These are phyloP conservation scores for Aspergillus piperis DNA, from an alignment of 2,329 filamentous ascomycete genomes.

Conservation along the genomic window DNA sequence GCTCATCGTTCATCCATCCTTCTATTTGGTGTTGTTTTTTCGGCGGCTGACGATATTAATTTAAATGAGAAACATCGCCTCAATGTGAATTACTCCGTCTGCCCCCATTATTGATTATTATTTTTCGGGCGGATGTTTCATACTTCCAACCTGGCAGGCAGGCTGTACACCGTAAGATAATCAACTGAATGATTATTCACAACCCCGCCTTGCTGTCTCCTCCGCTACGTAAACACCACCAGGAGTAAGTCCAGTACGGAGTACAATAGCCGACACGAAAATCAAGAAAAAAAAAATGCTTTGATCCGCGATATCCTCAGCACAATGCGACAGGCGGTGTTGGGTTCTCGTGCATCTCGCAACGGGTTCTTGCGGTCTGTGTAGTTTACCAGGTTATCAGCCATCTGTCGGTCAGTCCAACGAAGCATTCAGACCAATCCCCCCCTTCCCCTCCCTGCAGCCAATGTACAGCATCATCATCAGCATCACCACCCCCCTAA, in stretches of 20 bases:
- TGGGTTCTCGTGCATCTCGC: slow-evolving; percentile 11
- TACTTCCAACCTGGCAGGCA: background rate
- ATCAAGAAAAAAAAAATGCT: background rate
- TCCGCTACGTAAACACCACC: background rate
- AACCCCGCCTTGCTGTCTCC: background rate
- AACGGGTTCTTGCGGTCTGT: slow-evolving; percentile 11
- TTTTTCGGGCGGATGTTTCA: slow-evolving; percentile 10
- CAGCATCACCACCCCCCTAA: background rate
- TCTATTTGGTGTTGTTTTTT: background rate
- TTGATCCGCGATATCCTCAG: background rate
- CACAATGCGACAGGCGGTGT: background rate
- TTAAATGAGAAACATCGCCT: slow-evolving; percentile 3
- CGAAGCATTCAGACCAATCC: background rate
- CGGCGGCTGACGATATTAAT: background rate
- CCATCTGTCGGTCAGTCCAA: slow-evolving; percentile 6
- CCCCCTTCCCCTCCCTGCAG: background rate
- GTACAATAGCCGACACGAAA: too few species aligned
- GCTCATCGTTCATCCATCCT: background rate
- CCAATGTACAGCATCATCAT: background rate
- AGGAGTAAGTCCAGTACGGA: too few species aligned
- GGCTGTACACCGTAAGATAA: background rate
- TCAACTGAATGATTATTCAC: background rate
- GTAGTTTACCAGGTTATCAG: background rate
- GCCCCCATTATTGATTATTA: background rate
- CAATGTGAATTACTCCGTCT: background rate